Evolutionary conservation across 805 yeast genomes (phyloP).

Genomic region (Pachysolen tannophilus): DNA sequence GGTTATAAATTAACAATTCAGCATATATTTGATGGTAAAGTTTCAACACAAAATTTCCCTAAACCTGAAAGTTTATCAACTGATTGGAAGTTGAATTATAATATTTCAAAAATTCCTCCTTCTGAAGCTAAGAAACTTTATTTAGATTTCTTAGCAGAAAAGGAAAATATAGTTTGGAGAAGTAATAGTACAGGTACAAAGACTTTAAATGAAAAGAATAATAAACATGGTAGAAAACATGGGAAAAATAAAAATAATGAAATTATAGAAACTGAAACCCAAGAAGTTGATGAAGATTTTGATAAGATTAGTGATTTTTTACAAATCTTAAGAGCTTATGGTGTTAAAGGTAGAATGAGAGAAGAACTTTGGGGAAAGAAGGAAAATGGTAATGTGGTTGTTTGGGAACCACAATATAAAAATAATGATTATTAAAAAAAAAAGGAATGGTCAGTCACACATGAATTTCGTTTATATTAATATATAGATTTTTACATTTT

Average conservation of each 20-base stretch:
- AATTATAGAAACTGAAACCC: neutral
- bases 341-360: slow-evolving; percentile 21
- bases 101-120: slow-evolving; percentile 14
- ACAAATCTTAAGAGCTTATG: slow-evolving; percentile 23
- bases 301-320: slow-evolving; percentile 6
- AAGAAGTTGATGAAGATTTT: slow-evolving; percentile 3
- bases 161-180: slow-evolving; percentile 7
- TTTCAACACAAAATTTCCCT: slow-evolving; percentile 16
- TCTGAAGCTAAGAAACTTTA: slow-evolving; percentile 1
- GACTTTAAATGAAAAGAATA: neutral
- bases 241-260: neutral
- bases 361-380: slow-evolving; percentile 8
- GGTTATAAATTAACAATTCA: slow-evolving; percentile 31
- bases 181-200: neutral
- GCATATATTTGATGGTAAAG: slow-evolving; percentile 28
- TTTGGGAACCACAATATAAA: slow-evolving; percentile 7
- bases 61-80: slow-evolving; percentile 16
- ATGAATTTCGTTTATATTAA: no score
- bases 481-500: no score
- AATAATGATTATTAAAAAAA: neutral
- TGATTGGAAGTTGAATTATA: slow-evolving; percentile 21
- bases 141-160: slow-evolving; percentile 6
- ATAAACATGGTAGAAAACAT: neutral
- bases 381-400: slow-evolving; percentile 2
- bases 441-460: no score